Evolutionary conservation across 306 rosid genomes (phyloP).

Genomic region (Ammopiptanthus mongolicus): DNA sequence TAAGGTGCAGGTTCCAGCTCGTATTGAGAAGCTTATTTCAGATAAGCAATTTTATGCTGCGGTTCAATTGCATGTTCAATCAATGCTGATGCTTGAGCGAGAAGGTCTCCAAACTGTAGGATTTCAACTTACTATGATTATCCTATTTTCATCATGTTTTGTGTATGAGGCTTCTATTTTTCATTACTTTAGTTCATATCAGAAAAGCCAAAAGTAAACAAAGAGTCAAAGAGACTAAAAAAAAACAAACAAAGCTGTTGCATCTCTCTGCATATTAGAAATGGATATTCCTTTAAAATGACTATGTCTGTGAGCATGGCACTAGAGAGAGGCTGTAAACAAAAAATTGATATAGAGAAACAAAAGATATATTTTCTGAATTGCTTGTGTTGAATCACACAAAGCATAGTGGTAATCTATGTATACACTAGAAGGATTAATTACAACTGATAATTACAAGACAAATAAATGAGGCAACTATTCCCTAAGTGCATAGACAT

Average conservation of each 20-base stretch:
- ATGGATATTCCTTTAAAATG: constrained; percentile 1
- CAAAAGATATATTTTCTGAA: too few relatives aligned
- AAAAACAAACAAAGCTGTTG: background rate
- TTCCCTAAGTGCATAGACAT: too few relatives aligned
- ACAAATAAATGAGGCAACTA: too few relatives aligned
- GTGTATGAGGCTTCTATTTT: background rate
- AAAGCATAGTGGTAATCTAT: too few relatives aligned
- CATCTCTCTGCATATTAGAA: constrained; percentile 13
- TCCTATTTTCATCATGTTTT: constrained; percentile 5
- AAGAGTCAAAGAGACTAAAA: background rate
- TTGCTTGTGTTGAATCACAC: too few relatives aligned
- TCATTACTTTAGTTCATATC: background rate
- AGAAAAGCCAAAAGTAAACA: constrained; percentile 3
- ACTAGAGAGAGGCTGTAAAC: background rate
- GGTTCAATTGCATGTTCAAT: constrained; percentile 87
- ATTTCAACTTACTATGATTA: constrained; percentile 18
- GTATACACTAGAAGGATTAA: too few relatives aligned
- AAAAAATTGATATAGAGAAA: too few relatives aligned
- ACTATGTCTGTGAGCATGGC: background rate
- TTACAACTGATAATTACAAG: too few relatives aligned
- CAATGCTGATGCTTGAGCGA: constrained; percentile 87
- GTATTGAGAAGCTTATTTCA: constrained; percentile 80
- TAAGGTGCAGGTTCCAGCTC: constrained; percentile 81
- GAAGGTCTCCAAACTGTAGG: constrained; percentile 94
- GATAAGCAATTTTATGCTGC: constrained; percentile 98